Conservation (phyloP, 768 basidiomycete species). For the Crassisporium funariophilum region DNA sequence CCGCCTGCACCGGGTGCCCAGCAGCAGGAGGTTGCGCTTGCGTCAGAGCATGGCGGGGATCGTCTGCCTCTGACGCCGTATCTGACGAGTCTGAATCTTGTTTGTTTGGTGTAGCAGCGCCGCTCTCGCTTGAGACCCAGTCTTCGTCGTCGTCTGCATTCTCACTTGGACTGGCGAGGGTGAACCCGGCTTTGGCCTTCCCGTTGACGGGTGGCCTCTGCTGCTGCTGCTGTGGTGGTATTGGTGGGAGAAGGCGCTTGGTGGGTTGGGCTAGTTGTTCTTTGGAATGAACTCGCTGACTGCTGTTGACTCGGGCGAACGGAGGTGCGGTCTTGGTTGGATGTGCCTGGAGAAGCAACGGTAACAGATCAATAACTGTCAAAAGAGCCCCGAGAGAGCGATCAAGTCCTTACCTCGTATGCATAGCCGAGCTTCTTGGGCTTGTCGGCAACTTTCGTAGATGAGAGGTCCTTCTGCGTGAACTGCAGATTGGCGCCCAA, state of each 20-base stretch:
- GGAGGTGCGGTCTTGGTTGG: slow-evolving; percentile 29
- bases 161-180: slow-evolving; percentile 51
- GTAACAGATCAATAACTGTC: slow-evolving; percentile 12
- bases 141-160: slow-evolving; percentile 59
- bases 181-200: slow-evolving; percentile 56
- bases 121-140: slow-evolving; percentile 81
- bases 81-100: slow-evolving; percentile 45
- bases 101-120: slow-evolving; percentile 65
- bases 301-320: slow-evolving; percentile 35
- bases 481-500: slow-evolving; percentile 63
- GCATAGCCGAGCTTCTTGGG: slow-evolving; percentile 46
- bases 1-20: slow-evolving; percentile 8
- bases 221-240: slow-evolving; percentile 12
- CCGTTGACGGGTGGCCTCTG: slow-evolving; percentile 28
- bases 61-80: slow-evolving; percentile 37
- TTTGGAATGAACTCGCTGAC: slow-evolving; percentile 37
- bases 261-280: slow-evolving; percentile 25
- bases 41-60: slow-evolving; percentile 22
- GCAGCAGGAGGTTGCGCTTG: slow-evolving; percentile 19
- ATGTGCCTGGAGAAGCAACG: slow-evolving; percentile 17
- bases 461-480: slow-evolving; percentile 61
- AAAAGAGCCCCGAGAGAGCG: slow-evolving; percentile 15
- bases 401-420: slow-evolving; percentile 45
- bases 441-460: slow-evolving; percentile 50
- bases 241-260: slow-evolving; percentile 18